Evolutionary conservation across 2,329 filamentous ascomycete species (phyloP), one percentile per base, ranked within the genome.

Genomic region (Teratosphaeria nubilosa): DNA sequence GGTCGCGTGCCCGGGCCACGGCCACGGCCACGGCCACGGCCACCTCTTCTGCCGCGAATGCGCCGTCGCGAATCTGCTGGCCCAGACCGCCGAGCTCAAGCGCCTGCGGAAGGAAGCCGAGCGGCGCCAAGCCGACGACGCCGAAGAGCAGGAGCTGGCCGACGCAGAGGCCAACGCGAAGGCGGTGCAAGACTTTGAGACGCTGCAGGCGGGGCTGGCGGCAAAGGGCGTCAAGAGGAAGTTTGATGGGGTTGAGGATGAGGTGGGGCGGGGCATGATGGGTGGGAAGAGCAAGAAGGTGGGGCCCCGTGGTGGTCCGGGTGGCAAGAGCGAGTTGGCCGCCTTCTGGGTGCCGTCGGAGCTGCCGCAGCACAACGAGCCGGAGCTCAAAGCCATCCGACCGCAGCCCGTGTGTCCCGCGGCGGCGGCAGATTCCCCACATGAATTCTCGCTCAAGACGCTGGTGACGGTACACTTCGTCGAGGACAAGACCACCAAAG

Each of bases 11-110:
- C 78, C 82, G 2, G 74, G 74, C 2, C 5, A 0, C 2, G 27
- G 27, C n/a, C n/a, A n/a, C n/a, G n/a, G n/a, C n/a, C n/a, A n/a
- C n/a, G n/a, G n/a, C n/a, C 82, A 86, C 63, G 92, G 92, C 61
- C 91, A 97, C 73, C 80, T 99, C 14, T 97, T 97, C 77, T 99
- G 92, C 73, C 86, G 90, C 65, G 94, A 97, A 76, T 99, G 92
- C 76, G 91, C 91, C 9, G 83, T 97, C 56, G 86, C 80, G 65
- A 96, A 97, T 68, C 85, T 99, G n/a, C 80, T 97, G 1, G 82
- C 90, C 0, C 92, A 99, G 74, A 86, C 90, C 65, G 88, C 91
- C 75, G 94, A 97, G 70, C 91, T 95, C 63, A 94, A 91, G 71
- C 83, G 94, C 0, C 70, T 88, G 2, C 88, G 90, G 60, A 87